Base-by-base conservation (phyloP, 805 yeast genomes). In the Pichia cabralensis region DNA sequence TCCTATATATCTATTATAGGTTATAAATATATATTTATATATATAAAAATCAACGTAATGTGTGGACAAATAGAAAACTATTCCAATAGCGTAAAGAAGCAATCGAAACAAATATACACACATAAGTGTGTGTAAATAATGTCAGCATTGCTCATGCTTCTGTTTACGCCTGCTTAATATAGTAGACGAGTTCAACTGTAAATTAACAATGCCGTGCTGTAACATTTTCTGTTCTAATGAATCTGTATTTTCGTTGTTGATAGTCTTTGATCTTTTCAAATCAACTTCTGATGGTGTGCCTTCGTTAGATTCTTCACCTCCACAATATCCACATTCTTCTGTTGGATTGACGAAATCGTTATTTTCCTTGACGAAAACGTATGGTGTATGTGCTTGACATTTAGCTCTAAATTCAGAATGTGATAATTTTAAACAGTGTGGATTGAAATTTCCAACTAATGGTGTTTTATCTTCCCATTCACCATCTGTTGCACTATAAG, bases 171-270 rank as follows among this genome's bases (percentile, higher is more conserved):
- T 61, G 30, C 74, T 69, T 25, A 80, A 56, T 40, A 80, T 55
- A 22, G 79, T 77, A 28, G 83, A 74, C 15, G 78, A 79, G 36
- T 74, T 74, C 47, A 80, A 53, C 40, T 71, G 74, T 39, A 80
- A 61, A 35, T 79, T 80, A 43, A 79, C 41, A 4, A 32, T 27
- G 11, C 34, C 28, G 24, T 39, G 40, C 15, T 29, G 23, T 17
- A 20, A 24, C 29, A 42, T 22, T 17, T 25, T 31, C 18, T 41
- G 30, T 14, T 40, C 42, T 74, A 32, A 50, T 42, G 36, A 34
- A 31, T 14, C 28, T 1, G 8, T 16, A 2, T 24, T 24, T 8
- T 18, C 11, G 8, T 8, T 10, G 15, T 24, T 24, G 6, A 24
- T 12, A 24, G 7, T 24, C 13, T 15, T 10, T 24, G 13, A 24